Evolutionary conservation across 1,284 basidiomycete species (phyloP).

Genomic region (Tilletia horrida): DNA sequence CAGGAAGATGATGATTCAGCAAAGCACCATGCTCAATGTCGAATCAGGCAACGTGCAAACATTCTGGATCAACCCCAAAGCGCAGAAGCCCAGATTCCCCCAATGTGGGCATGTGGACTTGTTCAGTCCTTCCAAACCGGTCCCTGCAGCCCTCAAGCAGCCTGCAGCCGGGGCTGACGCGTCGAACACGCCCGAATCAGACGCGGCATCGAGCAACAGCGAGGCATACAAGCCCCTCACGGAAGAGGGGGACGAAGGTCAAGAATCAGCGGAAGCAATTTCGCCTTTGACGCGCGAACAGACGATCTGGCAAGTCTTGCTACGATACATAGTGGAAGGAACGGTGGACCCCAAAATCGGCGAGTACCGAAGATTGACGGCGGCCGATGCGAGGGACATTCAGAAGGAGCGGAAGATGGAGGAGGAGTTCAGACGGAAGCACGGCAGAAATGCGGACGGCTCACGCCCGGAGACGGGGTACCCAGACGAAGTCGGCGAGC

Average conservation of each 20-base stretch:
- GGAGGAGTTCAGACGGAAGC: constrained; percentile 20
- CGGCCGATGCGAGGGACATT: constrained; percentile 19
- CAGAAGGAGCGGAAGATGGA: constrained; percentile 28
- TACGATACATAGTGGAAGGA: constrained; percentile 32
- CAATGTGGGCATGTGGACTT: constrained; percentile 35
- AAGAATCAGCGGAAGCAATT: constrained; percentile 19
- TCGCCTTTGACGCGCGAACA: constrained; percentile 31
- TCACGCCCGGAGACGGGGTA: constrained; percentile 3
- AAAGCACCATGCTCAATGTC: constrained; percentile 36
- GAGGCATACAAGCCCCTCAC: constrained; percentile 32
- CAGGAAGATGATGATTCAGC: constrained; percentile 43
- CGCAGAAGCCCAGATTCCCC: constrained; percentile 31
- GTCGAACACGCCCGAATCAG: constrained; percentile 11
- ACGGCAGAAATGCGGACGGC: neutral
- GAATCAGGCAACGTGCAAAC: constrained; percentile 31
- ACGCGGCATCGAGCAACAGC: constrained; percentile 25
- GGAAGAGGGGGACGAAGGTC: constrained; percentile 10
- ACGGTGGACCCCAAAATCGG: constrained; percentile 26
- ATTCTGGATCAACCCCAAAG: constrained; percentile 41
- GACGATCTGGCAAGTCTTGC: constrained; percentile 38
- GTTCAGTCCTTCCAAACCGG: constrained; percentile 21
- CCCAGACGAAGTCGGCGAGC: neutral
- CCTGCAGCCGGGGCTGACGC: neutral
- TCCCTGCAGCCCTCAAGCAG: constrained; percentile 17
- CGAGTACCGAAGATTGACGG: constrained; percentile 32